These are phyloP conservation scores for Nemophila menziesii DNA, from an alignment of 257 asterid species.

Conservation along the genomic window DNA sequence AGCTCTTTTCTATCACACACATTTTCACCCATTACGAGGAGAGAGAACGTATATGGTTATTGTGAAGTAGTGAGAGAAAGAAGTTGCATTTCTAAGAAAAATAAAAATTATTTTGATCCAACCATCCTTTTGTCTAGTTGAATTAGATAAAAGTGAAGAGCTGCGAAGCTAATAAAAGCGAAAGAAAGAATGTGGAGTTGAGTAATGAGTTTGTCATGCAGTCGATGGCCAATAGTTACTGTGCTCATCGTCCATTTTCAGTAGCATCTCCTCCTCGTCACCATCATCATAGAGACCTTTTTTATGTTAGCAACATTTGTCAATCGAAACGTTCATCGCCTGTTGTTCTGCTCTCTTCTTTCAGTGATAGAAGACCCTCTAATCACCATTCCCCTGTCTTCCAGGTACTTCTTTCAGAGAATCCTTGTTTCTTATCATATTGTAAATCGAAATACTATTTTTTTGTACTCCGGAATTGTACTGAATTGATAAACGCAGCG, in stretches of 20 bases:
- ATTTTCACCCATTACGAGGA: conserved; percentile 9
- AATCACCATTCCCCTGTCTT: conserved; percentile 51
- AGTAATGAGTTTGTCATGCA: conserved; percentile 46
- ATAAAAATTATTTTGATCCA: too few relatives aligned
- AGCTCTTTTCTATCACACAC: conserved; percentile 10
- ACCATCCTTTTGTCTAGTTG: too few relatives aligned
- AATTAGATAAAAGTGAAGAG: conserved; percentile 4
- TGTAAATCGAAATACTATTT: too few relatives aligned
- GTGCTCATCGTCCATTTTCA: conserved; percentile 26
- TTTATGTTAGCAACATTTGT: conserved; percentile 16
- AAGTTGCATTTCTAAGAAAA: too few relatives aligned
- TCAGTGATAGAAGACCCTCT: conserved; percentile 31
- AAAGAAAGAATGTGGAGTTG: conserved; percentile 19
- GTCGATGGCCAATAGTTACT: conserved; percentile 44
- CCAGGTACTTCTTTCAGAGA: conserved; percentile 30
- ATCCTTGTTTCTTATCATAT: neutral
- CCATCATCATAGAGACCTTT: neutral
- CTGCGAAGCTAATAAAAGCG: conserved; percentile 11
- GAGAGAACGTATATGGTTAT: too few relatives aligned
- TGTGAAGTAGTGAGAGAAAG: neutral
- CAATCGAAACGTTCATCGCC: conserved; percentile 35
- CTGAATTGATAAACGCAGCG: too few relatives aligned
- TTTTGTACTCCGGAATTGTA: too few relatives aligned
- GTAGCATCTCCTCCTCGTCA: conserved; percentile 23
- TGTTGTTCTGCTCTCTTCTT: conserved; percentile 26